phyloP scores from a whole-genome alignment of 2,329 filamentous ascomycete genomes.

The Hypomyces rosellus region DNA sequence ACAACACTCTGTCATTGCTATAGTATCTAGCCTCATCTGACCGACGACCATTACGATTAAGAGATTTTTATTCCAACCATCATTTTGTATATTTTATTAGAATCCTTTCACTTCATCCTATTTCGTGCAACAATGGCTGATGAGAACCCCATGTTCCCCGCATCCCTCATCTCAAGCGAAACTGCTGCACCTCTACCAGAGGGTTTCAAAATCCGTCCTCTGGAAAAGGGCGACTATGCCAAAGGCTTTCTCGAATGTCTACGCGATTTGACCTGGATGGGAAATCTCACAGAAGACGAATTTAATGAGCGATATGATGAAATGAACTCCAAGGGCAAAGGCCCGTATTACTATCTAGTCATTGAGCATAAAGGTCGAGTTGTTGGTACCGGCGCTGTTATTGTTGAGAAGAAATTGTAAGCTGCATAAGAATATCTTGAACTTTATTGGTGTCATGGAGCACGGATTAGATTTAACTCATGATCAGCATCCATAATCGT shows the following conservation, averaged over 20 bases:
- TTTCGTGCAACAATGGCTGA: constrained; percentile 11
- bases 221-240: constrained; percentile 61
- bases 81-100: too few species aligned
- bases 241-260: constrained; percentile 71
- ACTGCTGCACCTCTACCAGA: constrained; percentile 56
- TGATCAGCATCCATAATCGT: constrained; percentile 54
- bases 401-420: constrained; percentile 75
- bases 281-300: constrained; percentile 58
- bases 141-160: constrained; percentile 50
- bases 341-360: constrained; percentile 64
- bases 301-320: constrained; percentile 66
- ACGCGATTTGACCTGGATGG: constrained; percentile 69
- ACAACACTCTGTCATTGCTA: too few species aligned
- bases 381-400: constrained; percentile 67
- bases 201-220: constrained; percentile 64
- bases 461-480: too few species aligned
- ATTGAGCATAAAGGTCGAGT: constrained; percentile 58
- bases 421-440: constrained; percentile 19
- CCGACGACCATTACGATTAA: background rate
- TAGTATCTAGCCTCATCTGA: too few species aligned
- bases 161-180: constrained; percentile 58
- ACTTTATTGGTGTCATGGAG: background rate
- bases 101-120: background rate
- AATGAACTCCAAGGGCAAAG: constrained; percentile 28
- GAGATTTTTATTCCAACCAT: background rate